Evolutionary conservation across 768 basidiomycete genomes (phyloP), one percentile per base, ranked within the genome.

Genomic region (Lactifluus rugatus): DNA sequence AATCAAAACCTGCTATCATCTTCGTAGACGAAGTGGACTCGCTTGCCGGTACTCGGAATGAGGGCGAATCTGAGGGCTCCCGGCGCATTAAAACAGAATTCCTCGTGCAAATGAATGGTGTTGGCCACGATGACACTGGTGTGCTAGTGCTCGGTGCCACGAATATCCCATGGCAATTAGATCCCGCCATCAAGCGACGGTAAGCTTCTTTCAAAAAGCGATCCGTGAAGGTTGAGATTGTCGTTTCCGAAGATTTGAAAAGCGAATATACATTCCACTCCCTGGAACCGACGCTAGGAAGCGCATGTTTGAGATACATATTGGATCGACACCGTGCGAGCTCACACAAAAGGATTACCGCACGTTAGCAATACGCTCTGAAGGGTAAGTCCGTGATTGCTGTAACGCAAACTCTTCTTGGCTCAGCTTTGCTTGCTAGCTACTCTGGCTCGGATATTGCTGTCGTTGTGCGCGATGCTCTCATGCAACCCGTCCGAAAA

Each of bases 11-110:
- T 0, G 84, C 95, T 1, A 99, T 99, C 72, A 97, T 99, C 72
- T 99, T 99, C 70, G 89, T 99, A 68, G 96, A 99, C 69, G 96
- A 98, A 71, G 90, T 99, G 45, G 96, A 99, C 71, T 97, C 95
- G 10, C 76, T 99, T 51, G 89, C 93, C 5, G 92, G 96, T 1
- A 88, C 93, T 21, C 82, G 96, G 66, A 94, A 89, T 58, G 96
- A 98, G 70, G 88, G 88, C n/a, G 95, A 98, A 70, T 93, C 90
- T 0, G 96, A 98, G 69, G 96, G 95, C 5, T 90, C 90, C n/a
- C 75, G 94, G 64, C 81, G 95, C 36, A 97, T 98, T 70, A 98
- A 97, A 79, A 97, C 95, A 0, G 95, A 97, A 72, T 95, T 93
- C 63, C 75, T 93, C 49, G 90, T 93, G n/a, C 92, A 97, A 69